Conservation (phyloP, 2,329 filamentous ascomycete species). For the Helotiales sp. region DNA sequence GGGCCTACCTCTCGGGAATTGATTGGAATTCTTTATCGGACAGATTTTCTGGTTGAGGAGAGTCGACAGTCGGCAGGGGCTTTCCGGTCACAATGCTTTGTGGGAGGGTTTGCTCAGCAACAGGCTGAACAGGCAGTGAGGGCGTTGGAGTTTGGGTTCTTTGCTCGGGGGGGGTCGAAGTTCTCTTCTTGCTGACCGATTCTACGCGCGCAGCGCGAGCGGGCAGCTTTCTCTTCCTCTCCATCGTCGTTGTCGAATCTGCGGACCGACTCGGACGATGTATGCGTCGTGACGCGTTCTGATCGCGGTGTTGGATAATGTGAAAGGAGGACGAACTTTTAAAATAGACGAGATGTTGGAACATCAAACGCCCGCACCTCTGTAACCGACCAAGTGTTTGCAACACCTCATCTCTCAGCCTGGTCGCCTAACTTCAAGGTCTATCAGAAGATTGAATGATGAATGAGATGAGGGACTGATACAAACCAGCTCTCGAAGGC, state of each 20-base stretch:
- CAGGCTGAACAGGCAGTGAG: slow-evolving; percentile 34
- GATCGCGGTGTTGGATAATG: slow-evolving; percentile 18
- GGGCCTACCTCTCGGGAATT: slow-evolving; percentile 65
- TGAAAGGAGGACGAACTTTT: slow-evolving; percentile 8
- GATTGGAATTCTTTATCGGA: slow-evolving; percentile 68
- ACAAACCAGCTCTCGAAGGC: background rate
- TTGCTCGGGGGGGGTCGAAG: slow-evolving; percentile 51
- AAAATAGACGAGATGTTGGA: slow-evolving; percentile 18
- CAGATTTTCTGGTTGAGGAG: slow-evolving; percentile 64
- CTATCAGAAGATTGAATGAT: background rate
- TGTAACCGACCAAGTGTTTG: slow-evolving; percentile 12
- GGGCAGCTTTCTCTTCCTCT: slow-evolving; percentile 66
- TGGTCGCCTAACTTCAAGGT: slow-evolving; percentile 4
- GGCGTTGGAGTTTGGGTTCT: slow-evolving; percentile 49
- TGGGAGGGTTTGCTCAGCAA: slow-evolving; percentile 50
- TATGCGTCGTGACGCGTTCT: slow-evolving; percentile 24
- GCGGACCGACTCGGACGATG: slow-evolving; percentile 8
- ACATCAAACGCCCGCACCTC: slow-evolving; percentile 14
- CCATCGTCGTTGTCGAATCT: slow-evolving; percentile 46
- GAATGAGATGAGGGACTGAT: background rate
- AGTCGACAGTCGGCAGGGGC: slow-evolving; percentile 69
- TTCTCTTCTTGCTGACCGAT: slow-evolving; percentile 60
- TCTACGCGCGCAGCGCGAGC: slow-evolving; percentile 62
- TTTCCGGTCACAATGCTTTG: slow-evolving; percentile 63
- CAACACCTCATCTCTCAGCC: slow-evolving; percentile 15